Evolutionary conservation across 257 asterid species (phyloP), one percentile per base, ranked within the genome.

Genomic region (Sherardia arvensis): DNA sequence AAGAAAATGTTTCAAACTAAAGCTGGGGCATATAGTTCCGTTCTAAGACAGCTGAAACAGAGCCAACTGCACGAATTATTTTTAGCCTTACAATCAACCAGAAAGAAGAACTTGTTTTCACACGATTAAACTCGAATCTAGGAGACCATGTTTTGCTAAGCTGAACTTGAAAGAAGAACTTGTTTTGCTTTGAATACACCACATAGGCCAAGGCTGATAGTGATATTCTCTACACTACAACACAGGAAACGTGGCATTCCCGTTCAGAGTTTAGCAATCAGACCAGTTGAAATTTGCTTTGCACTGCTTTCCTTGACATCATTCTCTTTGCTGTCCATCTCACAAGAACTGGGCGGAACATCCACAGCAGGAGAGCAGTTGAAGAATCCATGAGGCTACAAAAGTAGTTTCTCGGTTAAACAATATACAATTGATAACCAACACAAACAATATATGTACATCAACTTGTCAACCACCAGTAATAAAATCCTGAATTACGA

Each of bases 331-430:
- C 62, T 69, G 63, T 81, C 84, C 3, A 65, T 60, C 14, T 78
- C 84, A 32, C 76, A 60, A 0, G 66, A 45, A 65, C 67, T 73
- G 7, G 84, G 87, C 27, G 84, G 84, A 51, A 81, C 84, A 56
- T 81, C 87, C n/a, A 81, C 77, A 8, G 87, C 87, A 25, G 84
- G 87, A 7, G 87, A 81, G 73, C 84, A 76, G 68, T 81, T 81
- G 66, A 81, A 78, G 67, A 81, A 81, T 60, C 87, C 87, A 66
- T 78, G 84, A 18, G 87, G 84, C 84, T 81, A 78, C 82, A 74
- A 8, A 56, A 4, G 51, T 43, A 43, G 21, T 1, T n/a, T 43
- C 51, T 43, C 17, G 47, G 51, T 43, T 17, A 40, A 14, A 40
- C n/a, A 4, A 40, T 40, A 4, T 40, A 40, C 49, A 40, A 3